Evolutionary conservation across 352 stramenopile genomes (phyloP), one percentile per base, ranked within the genome.

Genomic region (Aphanomyces cochlioides): DNA sequence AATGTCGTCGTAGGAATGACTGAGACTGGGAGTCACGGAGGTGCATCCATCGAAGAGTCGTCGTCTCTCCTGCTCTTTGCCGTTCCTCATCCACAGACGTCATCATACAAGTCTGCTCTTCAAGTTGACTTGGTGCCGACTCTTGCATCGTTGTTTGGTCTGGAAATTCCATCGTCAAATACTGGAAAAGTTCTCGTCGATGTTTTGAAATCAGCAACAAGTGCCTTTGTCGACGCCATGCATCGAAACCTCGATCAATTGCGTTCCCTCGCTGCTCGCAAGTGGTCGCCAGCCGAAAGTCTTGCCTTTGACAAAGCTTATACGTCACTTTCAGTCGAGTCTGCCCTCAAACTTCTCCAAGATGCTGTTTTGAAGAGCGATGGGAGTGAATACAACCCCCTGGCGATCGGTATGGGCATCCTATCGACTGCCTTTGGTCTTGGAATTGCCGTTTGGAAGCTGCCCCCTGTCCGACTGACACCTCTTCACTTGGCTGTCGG

Each of bases 81-180:
- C 34, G 77, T 74, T 12, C 45, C 72, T 6, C n/a, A 7, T 40
- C 76, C 34, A 80, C 81, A 15, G 78, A 89, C 76, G 50, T 64
- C 71, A 0, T 74, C 80, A 41, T 34, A 39, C 19, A 43, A 65
- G 12, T 58, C 21, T 0, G 12, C n/a, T 12, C 77, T 66, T 54
- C 89, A 96, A 65, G 85, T 96, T 19, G 89, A 96, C 60, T 66
- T 96, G 4, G 89, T 94, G 17, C 86, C 86, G n/a, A 96, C 87
- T 4, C 82, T 96, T 47, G 83, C 85, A 4, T 68, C 82, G 5
- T 72, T 95, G 0, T 90, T 95, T 61, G 83, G 83, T 10, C 66
- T 96, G 5, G 73, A 56, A 0, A 93, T 95, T 39, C 88, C 88
- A 1, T 17, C 73, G 0, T 79, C 82, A 47, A 95, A 81, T 56